Conservation (phyloP, 2,329 filamentous ascomycete genomes). For the Paramyrothecium roridum region DNA sequence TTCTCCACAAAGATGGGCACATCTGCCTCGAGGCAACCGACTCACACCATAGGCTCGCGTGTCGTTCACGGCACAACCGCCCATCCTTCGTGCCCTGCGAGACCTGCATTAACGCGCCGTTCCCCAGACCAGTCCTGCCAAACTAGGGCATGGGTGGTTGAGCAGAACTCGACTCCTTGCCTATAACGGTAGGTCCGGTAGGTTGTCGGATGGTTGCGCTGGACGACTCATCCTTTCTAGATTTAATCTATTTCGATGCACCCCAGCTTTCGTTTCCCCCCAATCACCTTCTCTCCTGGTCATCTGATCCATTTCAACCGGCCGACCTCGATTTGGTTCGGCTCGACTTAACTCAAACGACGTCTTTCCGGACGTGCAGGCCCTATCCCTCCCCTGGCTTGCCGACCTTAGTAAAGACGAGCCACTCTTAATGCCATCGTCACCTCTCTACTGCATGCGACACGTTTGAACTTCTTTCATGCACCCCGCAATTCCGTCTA, state of each 20-base stretch:
- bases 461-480: background rate
- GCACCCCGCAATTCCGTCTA: conserved; percentile 1
- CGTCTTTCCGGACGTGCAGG: too few species aligned
- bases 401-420: too few species aligned
- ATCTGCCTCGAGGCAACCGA: too few species aligned
- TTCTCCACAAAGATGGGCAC: too few species aligned
- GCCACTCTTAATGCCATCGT: background rate
- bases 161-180: background rate
- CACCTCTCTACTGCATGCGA: background rate
- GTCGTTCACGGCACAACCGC: background rate
- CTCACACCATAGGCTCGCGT: background rate
- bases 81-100: background rate
- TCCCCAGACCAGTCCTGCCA: background rate
- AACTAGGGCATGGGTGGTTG: background rate
- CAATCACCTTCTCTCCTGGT: background rate
- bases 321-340: background rate
- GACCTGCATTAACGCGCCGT: background rate
- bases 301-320: background rate
- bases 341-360: too few species aligned
- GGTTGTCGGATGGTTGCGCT: background rate
- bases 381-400: too few species aligned
- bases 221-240: background rate
- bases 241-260: conserved; percentile 1
- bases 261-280: conserved; percentile 1
- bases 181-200: background rate